Conservation (phyloP, 179 eudicot genomes). For the Sideroxylon spinosum region DNA sequence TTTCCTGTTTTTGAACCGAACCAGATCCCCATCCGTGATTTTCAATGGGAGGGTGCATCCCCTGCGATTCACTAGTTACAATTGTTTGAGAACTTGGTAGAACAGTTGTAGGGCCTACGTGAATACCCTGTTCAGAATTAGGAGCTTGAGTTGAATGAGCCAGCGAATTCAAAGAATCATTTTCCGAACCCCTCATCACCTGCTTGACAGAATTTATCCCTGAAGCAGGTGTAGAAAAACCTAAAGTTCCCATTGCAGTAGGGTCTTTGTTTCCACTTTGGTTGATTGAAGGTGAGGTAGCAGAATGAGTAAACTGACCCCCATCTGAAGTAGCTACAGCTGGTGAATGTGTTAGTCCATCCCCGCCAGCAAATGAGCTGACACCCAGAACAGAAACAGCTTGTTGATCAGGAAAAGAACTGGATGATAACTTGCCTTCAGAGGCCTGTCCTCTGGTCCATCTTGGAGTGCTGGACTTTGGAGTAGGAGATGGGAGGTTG, state of each 20-base stretch:
- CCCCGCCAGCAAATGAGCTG: conserved; percentile 27
- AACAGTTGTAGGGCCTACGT: conserved; percentile 24
- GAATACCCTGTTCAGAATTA: conserved; percentile 18
- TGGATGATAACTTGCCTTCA: conserved; percentile 30
- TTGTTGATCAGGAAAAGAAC: conserved; percentile 29
- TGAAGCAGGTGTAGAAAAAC: conserved; percentile 24
- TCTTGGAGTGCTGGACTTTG: conserved; percentile 35
- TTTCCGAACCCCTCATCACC: conserved; percentile 13
- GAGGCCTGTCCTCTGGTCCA: conserved; percentile 29
- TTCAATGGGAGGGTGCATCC: conserved; percentile 30
- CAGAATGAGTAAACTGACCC: conserved; percentile 6
- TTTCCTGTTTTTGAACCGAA: conserved; percentile 25
- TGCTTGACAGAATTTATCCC: conserved; percentile 14
- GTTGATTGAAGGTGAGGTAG: conserved; percentile 30
- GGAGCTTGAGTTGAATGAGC: conserved; percentile 16
- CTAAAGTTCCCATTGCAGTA: conserved; percentile 21
- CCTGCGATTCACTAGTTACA: conserved; percentile 19
- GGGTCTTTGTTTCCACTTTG: conserved; percentile 33
- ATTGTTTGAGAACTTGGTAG: conserved; percentile 36
- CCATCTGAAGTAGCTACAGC: conserved; percentile 29
- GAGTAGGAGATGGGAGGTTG: conserved; percentile 78
- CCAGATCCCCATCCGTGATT: conserved; percentile 44
- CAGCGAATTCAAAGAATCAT: conserved; percentile 12
- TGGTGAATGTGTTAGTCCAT: conserved; percentile 44
- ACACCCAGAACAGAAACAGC: conserved; percentile 19